Percentiles rank a stretch among this genome's conserved stretches.
phyloP scores from a whole-genome alignment of 2,329 filamentous ascomycete species.

The Phyllosticta citribraziliensis region DNA sequence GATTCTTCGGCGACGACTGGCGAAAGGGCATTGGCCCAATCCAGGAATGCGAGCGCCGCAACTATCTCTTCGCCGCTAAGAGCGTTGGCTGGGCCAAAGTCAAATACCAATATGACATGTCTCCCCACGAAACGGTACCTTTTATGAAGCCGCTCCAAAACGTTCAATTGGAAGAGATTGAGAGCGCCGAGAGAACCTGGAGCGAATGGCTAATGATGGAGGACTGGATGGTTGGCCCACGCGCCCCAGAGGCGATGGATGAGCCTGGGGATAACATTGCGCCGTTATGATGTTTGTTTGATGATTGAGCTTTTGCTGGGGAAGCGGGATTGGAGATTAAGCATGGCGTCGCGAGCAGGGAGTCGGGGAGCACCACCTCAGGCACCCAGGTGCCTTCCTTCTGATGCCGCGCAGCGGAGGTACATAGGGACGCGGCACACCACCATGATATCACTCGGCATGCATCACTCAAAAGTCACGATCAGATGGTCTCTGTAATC shows the following conservation, averaged over 20 bases:
- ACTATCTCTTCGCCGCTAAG: constrained; percentile 93
- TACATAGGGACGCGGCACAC: neutral
- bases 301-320: neutral
- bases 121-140: constrained; percentile 70
- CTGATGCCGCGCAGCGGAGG: neutral
- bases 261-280: constrained; percentile 12
- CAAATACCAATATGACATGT: constrained; percentile 85
- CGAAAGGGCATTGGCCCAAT: constrained; percentile 65
- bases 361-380: neutral
- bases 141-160: constrained; percentile 77
- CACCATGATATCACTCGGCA: neutral
- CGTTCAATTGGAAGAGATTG: constrained; percentile 68
- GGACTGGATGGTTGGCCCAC: constrained; percentile 93
- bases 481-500: neutral
- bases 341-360: constrained; percentile 5
- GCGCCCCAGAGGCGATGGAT: constrained; percentile 48
- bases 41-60: constrained; percentile 81
- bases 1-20: constrained; percentile 97
- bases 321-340: neutral
- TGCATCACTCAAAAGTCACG: neutral
- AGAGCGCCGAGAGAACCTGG: constrained; percentile 75
- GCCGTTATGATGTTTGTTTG: neutral
- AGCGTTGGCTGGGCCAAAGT: constrained; percentile 82
- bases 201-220: constrained; percentile 95
- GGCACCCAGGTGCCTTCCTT: neutral